These are phyloP conservation scores for Entomortierella lignicola DNA, from an alignment of 192 early-diverging fungal species.

Conservation along the genomic window DNA sequence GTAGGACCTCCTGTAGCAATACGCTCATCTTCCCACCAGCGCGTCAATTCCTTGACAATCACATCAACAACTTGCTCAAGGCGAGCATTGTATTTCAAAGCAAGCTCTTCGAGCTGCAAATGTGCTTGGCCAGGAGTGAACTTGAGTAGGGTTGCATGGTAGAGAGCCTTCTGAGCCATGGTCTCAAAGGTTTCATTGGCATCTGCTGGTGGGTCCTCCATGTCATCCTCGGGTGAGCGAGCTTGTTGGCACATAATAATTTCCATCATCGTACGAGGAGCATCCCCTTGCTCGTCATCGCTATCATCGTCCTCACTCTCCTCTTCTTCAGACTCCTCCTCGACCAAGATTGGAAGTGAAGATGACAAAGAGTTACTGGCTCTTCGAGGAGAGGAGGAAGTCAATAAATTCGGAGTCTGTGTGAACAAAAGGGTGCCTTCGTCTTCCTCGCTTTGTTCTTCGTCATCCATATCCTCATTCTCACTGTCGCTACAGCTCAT, in stretches of 20 bases:
- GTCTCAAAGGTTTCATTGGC: slow-evolving; percentile 48
- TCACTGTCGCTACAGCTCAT: slow-evolving; percentile 26
- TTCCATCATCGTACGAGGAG: slow-evolving; percentile 45
- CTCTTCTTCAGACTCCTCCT: slow-evolving; percentile 22
- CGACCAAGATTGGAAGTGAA: slow-evolving; percentile 13
- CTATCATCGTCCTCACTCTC: slow-evolving; percentile 13
- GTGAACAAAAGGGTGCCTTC: background rate
- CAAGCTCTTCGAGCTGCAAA: slow-evolving; percentile 60
- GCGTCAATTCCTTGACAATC: slow-evolving; percentile 28
- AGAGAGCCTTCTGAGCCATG: slow-evolving; percentile 47
- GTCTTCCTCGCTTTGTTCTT: slow-evolving; percentile 22
- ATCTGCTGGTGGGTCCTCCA: slow-evolving; percentile 29
- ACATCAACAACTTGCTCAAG: slow-evolving; percentile 30
- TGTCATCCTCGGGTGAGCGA: slow-evolving; percentile 26
- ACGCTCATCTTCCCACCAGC: slow-evolving; percentile 43
- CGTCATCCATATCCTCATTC: slow-evolving; percentile 44
- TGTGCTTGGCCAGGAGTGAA: slow-evolving; percentile 56
- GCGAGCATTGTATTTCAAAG: slow-evolving; percentile 55
- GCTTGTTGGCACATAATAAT: slow-evolving; percentile 28
- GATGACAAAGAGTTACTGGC: slow-evolving; percentile 4
- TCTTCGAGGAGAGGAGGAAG: background rate
- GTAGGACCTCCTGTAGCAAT: slow-evolving; percentile 18
- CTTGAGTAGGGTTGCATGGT: slow-evolving; percentile 50
- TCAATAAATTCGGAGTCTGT: background rate
- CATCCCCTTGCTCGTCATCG: slow-evolving; percentile 12